Conservation (phyloP, 306 rosid genomes). For the Quercus mongolica region DNA sequence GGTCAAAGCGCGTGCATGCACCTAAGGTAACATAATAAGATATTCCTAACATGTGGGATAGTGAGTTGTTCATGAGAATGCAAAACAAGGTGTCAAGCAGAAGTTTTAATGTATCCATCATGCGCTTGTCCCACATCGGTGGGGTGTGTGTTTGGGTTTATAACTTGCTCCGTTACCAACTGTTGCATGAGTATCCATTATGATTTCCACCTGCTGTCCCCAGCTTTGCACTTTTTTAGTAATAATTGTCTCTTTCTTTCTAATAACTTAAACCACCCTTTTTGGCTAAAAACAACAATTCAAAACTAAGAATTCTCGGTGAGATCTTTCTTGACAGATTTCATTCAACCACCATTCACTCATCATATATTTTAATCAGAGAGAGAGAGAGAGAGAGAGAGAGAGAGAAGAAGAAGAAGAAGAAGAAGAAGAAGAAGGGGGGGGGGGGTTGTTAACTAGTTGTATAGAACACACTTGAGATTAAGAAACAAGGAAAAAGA, state of each 20-base stretch:
- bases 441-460: too few relatives aligned
- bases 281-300: background rate
- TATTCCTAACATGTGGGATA: conserved; percentile 5
- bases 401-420: too few relatives aligned
- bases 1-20: conserved; percentile 19
- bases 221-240: background rate
- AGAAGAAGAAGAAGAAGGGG: too few relatives aligned
- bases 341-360: background rate
- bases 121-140: too few relatives aligned
- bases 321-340: background rate
- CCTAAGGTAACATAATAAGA: background rate
- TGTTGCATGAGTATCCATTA: background rate
- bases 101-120: too few relatives aligned
- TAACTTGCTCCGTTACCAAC: too few relatives aligned
- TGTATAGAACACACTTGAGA: too few relatives aligned
- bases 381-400: background rate
- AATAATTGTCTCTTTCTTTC: background rate
- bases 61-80: conserved; percentile 24
- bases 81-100: conserved; percentile 3
- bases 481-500: background rate
- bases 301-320: background rate
- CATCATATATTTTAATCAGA: background rate
- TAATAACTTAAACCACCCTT: background rate
- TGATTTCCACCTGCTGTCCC: background rate
- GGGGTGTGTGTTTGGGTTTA: too few relatives aligned